Base-by-base conservation (phyloP, 225 moss, liverwort and hornwort genomes). In the Asterella californica region DNA sequence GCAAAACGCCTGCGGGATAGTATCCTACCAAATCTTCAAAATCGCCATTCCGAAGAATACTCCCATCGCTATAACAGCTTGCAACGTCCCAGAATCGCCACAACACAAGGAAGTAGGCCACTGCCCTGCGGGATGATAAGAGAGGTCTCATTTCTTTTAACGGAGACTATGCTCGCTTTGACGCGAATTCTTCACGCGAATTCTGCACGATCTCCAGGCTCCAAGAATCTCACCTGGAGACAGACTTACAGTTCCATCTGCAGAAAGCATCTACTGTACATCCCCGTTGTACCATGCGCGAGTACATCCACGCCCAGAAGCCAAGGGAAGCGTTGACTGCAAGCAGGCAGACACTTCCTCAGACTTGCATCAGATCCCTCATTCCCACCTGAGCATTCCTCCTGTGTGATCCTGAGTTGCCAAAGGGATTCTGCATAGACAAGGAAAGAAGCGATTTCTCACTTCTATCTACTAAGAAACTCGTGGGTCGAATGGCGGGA, bases 1-100 rank as follows among this genome's bases (percentile, higher is more conserved):
- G 80, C 57, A 81, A n/a, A 49, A 84, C 73, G 24, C 84, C 84
- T 18, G 84, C 84, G 22, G 84, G 84, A 50, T 76, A 84, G 27
- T 38, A 69, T 9, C 81, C 80, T 0, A 0, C 12, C 33, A 84
- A 53, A 6, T 77, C 80, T 59, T 84, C 84, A n/a, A 84, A 84
- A 74, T 81, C 69, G 14, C 84, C 84, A 29, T 84, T 84, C 55
- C 25, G 70, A 27, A 84, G 48, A 15, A 84, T 49, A 74, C 76
- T 77, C 19, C 11, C 37, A 17, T 45, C 6, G 32, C 30, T 59
- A 30, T 83, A 32, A 36, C 55, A 52, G 10, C 5, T 54, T 24
- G 46, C 69, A 10, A 49, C 18, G 47, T 47, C 74, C 0, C 72
- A 0, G 15, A 33, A 42, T 37, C 29, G 52, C 22, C 67, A 69